Evolutionary conservation across 2,329 filamentous ascomycete species (phyloP).

Genomic region (Eutypa lata): DNA sequence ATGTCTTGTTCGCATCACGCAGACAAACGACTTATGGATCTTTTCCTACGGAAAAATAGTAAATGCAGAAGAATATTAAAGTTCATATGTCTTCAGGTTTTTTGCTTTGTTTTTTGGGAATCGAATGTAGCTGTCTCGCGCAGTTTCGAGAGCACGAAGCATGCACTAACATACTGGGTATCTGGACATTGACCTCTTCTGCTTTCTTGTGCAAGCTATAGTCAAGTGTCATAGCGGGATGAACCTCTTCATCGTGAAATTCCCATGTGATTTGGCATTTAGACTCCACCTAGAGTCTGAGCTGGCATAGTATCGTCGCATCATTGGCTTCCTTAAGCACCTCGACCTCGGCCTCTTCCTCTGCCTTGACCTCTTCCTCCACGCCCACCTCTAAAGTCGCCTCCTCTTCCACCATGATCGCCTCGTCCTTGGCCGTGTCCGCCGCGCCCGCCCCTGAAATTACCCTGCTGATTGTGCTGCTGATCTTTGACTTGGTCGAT

Average conservation of each 20-base stretch:
- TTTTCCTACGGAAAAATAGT: no score
- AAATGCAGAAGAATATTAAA: background rate
- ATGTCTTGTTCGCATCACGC: no score
- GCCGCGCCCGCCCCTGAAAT: constrained; percentile 64
- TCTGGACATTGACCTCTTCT: background rate
- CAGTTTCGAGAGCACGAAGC: background rate
- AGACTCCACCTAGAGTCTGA: background rate
- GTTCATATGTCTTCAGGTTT: background rate
- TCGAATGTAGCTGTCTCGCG: background rate
- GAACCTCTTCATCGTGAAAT: background rate
- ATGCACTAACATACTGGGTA: background rate
- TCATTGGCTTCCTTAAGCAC: constrained; percentile 22
- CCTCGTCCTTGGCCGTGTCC: constrained; percentile 55
- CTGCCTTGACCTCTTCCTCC: constrained; percentile 51
- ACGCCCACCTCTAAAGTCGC: constrained; percentile 54
- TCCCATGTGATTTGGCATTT: background rate
- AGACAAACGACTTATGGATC: no score
- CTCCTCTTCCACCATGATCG: constrained; percentile 55
- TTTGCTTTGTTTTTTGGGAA: background rate
- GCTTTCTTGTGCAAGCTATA: background rate
- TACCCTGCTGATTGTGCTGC: constrained; percentile 67
- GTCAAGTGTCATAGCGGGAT: background rate
- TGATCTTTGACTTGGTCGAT: constrained; percentile 92
- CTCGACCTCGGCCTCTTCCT: constrained; percentile 40
- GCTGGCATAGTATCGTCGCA: background rate